These are phyloP conservation scores for Euphorbia schlechtendalii DNA, from an alignment of 441 rosid species.

Conservation along the genomic window DNA sequence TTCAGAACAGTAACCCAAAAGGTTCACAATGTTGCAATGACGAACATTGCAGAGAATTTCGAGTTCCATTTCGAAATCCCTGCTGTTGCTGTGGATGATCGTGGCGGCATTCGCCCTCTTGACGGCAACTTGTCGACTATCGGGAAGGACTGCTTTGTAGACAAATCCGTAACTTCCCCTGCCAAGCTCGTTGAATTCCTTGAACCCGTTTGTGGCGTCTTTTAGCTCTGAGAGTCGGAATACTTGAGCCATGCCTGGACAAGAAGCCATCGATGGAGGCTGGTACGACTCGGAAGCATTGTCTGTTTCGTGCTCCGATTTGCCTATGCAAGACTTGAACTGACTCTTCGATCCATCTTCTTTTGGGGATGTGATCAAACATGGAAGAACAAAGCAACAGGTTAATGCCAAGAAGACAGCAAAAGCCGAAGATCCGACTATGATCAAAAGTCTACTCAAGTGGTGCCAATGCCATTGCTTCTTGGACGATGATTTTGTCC, in stretches of 20 bases:
- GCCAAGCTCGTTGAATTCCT: conserved; percentile 88
- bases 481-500: conserved; percentile 32
- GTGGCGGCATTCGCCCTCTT: conserved; percentile 94
- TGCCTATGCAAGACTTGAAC: conserved; percentile 51
- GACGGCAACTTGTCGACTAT: conserved; percentile 80
- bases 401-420: conserved; percentile 38
- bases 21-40: conserved; percentile 73
- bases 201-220: conserved; percentile 90
- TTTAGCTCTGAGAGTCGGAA: conserved; percentile 79
- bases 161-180: conserved; percentile 91
- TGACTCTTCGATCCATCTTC: conserved; percentile 41
- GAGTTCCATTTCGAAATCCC: conserved; percentile 74
- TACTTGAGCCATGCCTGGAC: conserved; percentile 58
- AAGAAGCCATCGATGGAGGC: conserved; percentile 35
- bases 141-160: conserved; percentile 66
- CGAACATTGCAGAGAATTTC: conserved; percentile 70
- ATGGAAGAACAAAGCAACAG: conserved; percentile 46
- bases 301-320: conserved; percentile 42
- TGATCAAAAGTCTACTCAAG: conserved; percentile 30
- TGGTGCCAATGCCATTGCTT: conserved; percentile 53
- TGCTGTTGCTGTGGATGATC: conserved; percentile 68
- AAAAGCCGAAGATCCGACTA: conserved; percentile 38
- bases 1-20: conserved; percentile 87
- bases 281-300: conserved; percentile 29
- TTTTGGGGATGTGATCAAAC: conserved; percentile 25